Conservation (phyloP, 129 eudicot genomes). For the Glebionis coronaria region DNA sequence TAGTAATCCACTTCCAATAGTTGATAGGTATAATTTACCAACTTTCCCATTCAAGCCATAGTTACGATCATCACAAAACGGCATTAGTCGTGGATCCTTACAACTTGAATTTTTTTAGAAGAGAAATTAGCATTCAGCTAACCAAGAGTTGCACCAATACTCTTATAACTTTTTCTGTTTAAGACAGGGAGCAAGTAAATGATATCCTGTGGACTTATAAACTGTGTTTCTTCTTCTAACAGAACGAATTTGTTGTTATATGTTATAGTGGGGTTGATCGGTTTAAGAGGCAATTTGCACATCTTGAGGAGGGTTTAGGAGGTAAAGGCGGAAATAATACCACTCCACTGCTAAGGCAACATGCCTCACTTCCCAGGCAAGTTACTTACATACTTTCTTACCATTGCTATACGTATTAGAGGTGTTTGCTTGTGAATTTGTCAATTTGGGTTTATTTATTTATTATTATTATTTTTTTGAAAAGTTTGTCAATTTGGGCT, state of each 20-base stretch:
- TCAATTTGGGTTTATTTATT: constrained; percentile 4
- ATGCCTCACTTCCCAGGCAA: constrained; percentile 26
- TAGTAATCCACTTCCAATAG: too few relatives aligned
- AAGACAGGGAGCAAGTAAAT: not conserved
- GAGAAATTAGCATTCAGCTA: too few relatives aligned
- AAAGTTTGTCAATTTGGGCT: too few relatives aligned
- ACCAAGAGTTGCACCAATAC: too few relatives aligned
- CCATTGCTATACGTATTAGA: not conserved
- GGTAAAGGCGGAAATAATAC: constrained; percentile 19
- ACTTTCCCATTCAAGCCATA: too few relatives aligned
- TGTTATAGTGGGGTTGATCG: constrained; percentile 22
- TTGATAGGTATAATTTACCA: too few relatives aligned
- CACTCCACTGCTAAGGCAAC: constrained; percentile 20
- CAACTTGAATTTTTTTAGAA: too few relatives aligned
- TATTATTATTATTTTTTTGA: too few relatives aligned
- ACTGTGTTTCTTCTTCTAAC: not conserved
- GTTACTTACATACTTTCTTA: not conserved
- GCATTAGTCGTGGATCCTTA: too few relatives aligned
- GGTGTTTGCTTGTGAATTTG: not conserved
- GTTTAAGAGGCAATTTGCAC: constrained; percentile 22
- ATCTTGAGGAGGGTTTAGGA: constrained; percentile 22
- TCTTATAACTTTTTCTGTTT: too few relatives aligned
- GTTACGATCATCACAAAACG: too few relatives aligned
- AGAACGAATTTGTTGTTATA: not conserved
- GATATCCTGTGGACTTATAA: not conserved